Base-by-base conservation (phyloP, 208 protist genomes). In the Wallacemonas sp. region DNA sequence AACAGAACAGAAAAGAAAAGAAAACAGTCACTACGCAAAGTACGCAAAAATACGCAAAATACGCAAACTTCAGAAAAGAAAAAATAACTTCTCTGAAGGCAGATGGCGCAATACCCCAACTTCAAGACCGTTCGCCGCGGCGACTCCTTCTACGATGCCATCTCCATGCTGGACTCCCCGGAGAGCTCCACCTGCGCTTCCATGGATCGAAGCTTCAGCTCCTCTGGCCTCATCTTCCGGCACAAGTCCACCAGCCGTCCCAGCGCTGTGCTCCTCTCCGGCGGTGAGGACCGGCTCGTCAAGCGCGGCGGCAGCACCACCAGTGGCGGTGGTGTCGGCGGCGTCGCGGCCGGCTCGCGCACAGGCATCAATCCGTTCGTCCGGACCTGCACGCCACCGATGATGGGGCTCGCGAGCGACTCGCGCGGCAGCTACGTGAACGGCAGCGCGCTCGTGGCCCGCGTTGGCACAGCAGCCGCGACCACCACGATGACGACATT, bases 121-220 rank as follows among this genome's bases (percentile, higher is more conserved):
- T 44, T 59, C n/a, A 33, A 42, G n/a, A 23, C 16, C 20, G 32
- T 59, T 36, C 52, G 52, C 29, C 52, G 31, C 20, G 52, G 52
- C 16, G 52, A 59, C 29, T 59, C 52, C 7, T 59, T 59, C 20
- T 59, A 59, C 32, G 52, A 59, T 3, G 31, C 26, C 31, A 59
- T 59, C 31, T 5, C 26, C n/a, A 4, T 59, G 10, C 10, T 36
- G 29, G 52, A 59, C 31, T 59, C 52, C 10, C 52, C 52, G 22
- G 52, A 41, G 14, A 59, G 29, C 29, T 59, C 52, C 16, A 59
- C 29, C 52, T 59, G 31, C 31, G 31, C n/a, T 5, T 59, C 52
- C 16, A 0, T 59, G 14, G 52, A 59, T 41, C 8, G 31, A 7
- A 59, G 52, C 52, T 42, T 39, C 52, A 59, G 52, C 29, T 59